These are phyloP conservation scores for Flaveria brownii DNA, from an alignment of 129 eudicot genomes.

Conservation along the genomic window DNA sequence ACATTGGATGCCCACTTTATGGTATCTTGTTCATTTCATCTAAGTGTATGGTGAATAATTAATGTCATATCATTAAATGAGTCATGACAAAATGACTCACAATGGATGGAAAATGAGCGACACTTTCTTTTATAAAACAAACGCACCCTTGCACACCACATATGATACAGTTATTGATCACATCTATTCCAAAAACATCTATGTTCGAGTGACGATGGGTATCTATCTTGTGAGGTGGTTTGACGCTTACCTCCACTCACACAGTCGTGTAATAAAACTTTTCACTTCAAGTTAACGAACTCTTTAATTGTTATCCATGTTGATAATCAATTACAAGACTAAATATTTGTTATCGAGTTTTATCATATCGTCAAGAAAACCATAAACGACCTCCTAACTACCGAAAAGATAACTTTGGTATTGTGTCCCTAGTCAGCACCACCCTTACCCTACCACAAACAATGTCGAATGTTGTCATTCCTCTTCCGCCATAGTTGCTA, in stretches of 20 bases:
- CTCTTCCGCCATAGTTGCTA: too few relatives aligned
- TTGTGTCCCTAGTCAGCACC: too few relatives aligned
- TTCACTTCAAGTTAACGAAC: not conserved
- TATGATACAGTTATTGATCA: conserved; percentile 26
- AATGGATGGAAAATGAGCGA: conserved; percentile 22
- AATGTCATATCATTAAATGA: conserved; percentile 8
- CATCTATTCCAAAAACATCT: not conserved
- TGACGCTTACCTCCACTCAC: too few relatives aligned
- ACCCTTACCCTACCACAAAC: too few relatives aligned
- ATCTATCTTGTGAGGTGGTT: not conserved
- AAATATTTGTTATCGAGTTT: not conserved
- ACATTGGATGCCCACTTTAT: not conserved
- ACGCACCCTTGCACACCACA: conserved; percentile 15
- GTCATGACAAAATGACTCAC: conserved; percentile 9
- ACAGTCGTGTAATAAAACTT: not conserved
- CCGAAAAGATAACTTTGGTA: too few relatives aligned
- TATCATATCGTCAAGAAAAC: too few relatives aligned
- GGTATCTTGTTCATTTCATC: conserved; percentile 32
- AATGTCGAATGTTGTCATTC: too few relatives aligned
- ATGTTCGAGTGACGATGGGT: not conserved
- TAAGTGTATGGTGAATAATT: conserved; percentile 18
- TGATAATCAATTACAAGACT: not conserved
- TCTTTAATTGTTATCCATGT: not conserved
- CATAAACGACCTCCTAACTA: too few relatives aligned
- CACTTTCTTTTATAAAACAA: conserved; percentile 18